phyloP scores from a whole-genome alignment of 352 stramenopile genomes.

The Pythium guiyangense region DNA sequence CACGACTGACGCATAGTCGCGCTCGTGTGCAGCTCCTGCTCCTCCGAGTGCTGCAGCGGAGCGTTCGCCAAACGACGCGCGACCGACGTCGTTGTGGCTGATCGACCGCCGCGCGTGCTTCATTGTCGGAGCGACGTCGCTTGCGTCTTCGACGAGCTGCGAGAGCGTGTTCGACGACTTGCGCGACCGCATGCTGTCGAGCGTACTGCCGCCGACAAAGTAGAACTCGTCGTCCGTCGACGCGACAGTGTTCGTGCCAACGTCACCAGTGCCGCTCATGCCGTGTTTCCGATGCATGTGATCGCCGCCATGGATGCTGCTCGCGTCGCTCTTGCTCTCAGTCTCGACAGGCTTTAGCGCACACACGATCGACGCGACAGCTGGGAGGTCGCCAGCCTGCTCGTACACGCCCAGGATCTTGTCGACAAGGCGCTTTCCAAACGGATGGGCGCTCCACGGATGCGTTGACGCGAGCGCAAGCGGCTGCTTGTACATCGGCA shows the following conservation, averaged over 20 bases:
- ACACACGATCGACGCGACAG: constrained; percentile 77
- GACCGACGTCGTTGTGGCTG: constrained; percentile 53
- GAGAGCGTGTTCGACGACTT: constrained; percentile 36
- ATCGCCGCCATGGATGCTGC: constrained; percentile 1
- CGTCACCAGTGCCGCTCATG: background rate
- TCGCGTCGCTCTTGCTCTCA: constrained; percentile 5
- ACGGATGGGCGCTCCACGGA: constrained; percentile 76
- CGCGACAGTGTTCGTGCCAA: constrained; percentile 4
- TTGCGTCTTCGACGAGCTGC: constrained; percentile 22
- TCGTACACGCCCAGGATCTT: constrained; percentile 82
- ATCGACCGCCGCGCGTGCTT: constrained; percentile 43
- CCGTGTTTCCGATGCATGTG: background rate
- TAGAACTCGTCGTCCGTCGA: constrained; percentile 18
- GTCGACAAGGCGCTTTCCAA: constrained; percentile 69
- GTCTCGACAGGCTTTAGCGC: constrained; percentile 39
- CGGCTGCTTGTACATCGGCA: constrained; percentile 39
- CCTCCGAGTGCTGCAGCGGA: background rate
- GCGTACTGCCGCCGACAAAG: constrained; percentile 5
- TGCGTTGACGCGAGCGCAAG: constrained; percentile 36
- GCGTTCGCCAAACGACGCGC: constrained; percentile 15
- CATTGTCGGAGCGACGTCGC: constrained; percentile 46
- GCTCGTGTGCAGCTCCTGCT: too few species aligned
- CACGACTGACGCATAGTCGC: background rate
- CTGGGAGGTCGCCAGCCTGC: constrained; percentile 64
- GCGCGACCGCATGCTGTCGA: constrained; percentile 12